These are phyloP conservation scores for Tylopilus felleus DNA, from an alignment of 768 basidiomycete genomes.

Conservation along the genomic window DNA sequence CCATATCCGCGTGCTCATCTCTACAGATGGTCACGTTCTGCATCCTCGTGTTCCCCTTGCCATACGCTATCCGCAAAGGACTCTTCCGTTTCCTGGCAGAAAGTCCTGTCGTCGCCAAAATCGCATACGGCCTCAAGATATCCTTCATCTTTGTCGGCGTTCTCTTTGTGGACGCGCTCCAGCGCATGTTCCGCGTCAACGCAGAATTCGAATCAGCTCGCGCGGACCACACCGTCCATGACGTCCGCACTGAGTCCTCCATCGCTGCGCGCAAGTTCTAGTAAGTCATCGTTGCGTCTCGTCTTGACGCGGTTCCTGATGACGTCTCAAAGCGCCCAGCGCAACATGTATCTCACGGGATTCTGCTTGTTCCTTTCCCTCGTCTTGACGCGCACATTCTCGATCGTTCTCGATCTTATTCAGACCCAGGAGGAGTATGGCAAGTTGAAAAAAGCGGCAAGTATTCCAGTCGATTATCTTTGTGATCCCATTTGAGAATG, in stretches of 20 bases:
- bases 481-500: not conserved
- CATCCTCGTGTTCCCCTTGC: slow-evolving; percentile 80
- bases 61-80: slow-evolving; percentile 64
- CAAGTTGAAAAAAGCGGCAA: slow-evolving; percentile 66
- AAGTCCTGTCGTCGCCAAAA: slow-evolving; percentile 69
- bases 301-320: not conserved
- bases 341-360: slow-evolving; percentile 90
- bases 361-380: slow-evolving; percentile 96
- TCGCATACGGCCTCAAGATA: slow-evolving; percentile 91
- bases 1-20: not conserved
- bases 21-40: slow-evolving; percentile 78
- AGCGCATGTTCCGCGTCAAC: slow-evolving; percentile 83
- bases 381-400: slow-evolving; percentile 89
- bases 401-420: slow-evolving; percentile 88
- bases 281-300: slow-evolving; percentile 38
- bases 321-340: slow-evolving; percentile 56
- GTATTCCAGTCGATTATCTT: not conserved
- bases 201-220: slow-evolving; percentile 71
- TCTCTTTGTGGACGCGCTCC: slow-evolving; percentile 87
- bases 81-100: slow-evolving; percentile 72
- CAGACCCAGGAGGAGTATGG: slow-evolving; percentile 86
- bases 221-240: slow-evolving; percentile 44
- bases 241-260: slow-evolving; percentile 81
- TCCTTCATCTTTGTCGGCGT: slow-evolving; percentile 91
- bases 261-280: slow-evolving; percentile 93